Base-by-base conservation (phyloP, 163 green algal genomes). In the Chlamydomonas reinhardtii region DNA sequence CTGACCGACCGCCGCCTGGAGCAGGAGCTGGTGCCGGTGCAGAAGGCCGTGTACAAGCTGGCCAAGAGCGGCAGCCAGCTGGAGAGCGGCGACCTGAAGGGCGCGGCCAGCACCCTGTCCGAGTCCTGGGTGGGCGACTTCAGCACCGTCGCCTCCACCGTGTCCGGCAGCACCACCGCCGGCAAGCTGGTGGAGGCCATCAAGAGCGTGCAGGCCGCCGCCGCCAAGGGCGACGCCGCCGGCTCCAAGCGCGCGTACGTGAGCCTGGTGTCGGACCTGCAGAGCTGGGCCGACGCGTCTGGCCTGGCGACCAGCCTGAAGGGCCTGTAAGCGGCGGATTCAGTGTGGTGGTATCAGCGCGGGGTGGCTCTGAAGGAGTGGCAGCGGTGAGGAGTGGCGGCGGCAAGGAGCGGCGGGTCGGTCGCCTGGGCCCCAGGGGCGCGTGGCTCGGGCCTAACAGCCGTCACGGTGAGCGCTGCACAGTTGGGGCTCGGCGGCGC, bases 41-140 rank as follows among this genome's bases (percentile, higher is more conserved):
- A 94, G 85, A 90, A 90, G 79, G 90, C 83, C 32, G 39, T 89
- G 19, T 89, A 89, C 84, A 85, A 92, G 72, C 87, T 92, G 25
- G 88, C 91, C 17, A 89, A 92, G 86, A 87, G 82, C 73, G 91
- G 91, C 34, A 81, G 74, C 39, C 79, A 93, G 88, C 79, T 94
- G 35, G 89, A 94, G 88, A 48, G 79, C 3, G 91, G 90, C 65
- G 91, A 94, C 79, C 68, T 92, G 9, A 89, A 91, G 79, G 88
- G 39, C 11, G 89, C 77, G 1, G 85, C 82, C 6, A 73, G 73
- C 59, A 94, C 83, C 20, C 87, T 94, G 5, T 74, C 70, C 16
- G 85, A 89, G 76, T 39, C 54, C 70, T 93, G 91, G 89, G 87
- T 94, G 29, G 64, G 48, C 1, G 89, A 94, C 12, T 91, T 94